Percentiles rank a stretch among this genome's conserved stretches.
Evolutionary conservation across 2,329 filamentous ascomycete genomes (phyloP).

Genomic region (Aureobasidium mangrovei): DNA sequence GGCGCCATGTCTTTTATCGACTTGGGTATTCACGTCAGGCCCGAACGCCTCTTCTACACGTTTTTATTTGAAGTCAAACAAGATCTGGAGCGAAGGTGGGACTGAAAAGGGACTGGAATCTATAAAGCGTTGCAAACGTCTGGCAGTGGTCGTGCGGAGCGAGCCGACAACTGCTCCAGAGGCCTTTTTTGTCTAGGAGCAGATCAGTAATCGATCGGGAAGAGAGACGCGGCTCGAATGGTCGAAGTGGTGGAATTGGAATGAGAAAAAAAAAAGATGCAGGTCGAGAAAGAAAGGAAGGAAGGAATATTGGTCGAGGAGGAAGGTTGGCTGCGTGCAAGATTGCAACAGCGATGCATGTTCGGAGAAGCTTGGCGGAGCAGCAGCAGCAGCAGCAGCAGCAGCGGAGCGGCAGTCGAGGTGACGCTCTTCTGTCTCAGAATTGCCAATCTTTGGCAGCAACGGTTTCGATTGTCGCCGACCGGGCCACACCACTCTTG

Average conservation of each 20-base stretch:
- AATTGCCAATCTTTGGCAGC: neutral
- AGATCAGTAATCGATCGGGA: neutral
- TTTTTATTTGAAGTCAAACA: slow-evolving; percentile 4
- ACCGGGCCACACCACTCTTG: neutral
- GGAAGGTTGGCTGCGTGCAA: too few species aligned
- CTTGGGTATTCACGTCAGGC: neutral
- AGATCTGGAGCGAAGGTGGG: neutral
- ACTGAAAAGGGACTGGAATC: neutral
- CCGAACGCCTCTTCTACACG: neutral
- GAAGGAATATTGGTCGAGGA: too few species aligned
- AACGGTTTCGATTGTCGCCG: slow-evolving; percentile 3
- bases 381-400: too few species aligned
- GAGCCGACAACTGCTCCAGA: slow-evolving; percentile 9
- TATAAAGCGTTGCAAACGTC: slow-evolving; percentile 6
- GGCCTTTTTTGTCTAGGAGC: neutral
- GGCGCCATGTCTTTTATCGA: slow-evolving; percentile 9
- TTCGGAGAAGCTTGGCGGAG: neutral
- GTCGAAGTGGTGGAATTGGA: too few species aligned
- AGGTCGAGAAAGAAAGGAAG: neutral
- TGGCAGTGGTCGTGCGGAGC: neutral
- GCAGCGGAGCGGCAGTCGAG: neutral
- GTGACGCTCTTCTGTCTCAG: slow-evolving; percentile 2
- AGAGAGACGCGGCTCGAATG: neutral
- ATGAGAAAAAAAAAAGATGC: too few species aligned
- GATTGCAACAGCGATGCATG: too few species aligned